Evolutionary conservation across 2,329 filamentous ascomycete species (phyloP).

Genomic region (Claviceps cyperi): DNA sequence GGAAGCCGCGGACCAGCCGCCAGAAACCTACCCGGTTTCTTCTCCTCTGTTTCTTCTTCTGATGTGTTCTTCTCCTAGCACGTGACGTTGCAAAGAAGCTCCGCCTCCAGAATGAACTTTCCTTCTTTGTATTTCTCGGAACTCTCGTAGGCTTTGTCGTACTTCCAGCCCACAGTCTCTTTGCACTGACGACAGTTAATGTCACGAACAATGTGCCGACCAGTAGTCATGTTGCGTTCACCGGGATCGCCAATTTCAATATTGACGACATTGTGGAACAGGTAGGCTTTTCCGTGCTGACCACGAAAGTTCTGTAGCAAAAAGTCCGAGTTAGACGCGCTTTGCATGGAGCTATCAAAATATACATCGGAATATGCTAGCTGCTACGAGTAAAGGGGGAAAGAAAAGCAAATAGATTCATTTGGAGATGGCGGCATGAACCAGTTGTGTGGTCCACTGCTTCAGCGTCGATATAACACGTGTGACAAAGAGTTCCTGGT

Average conservation of each 20-base stretch:
- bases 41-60: background rate
- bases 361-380: background rate
- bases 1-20: background rate
- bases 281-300: slow-evolving; percentile 94
- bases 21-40: background rate
- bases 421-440: no score
- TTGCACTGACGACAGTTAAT: slow-evolving; percentile 85
- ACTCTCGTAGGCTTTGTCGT: slow-evolving; percentile 88
- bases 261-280: slow-evolving; percentile 92
- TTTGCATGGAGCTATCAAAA: no score
- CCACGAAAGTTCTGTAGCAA: slow-evolving; percentile 76
- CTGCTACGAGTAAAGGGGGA: background rate
- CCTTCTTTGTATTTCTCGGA: slow-evolving; percentile 98
- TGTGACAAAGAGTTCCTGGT: background rate
- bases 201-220: slow-evolving; percentile 84
- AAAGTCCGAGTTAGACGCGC: background rate
- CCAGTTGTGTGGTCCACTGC: no score
- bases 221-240: slow-evolving; percentile 97
- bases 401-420: no score
- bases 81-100: slow-evolving; percentile 72
- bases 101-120: slow-evolving; percentile 91
- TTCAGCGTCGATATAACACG: background rate
- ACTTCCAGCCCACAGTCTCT: slow-evolving; percentile 94
- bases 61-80: background rate
- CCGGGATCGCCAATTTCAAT: slow-evolving; percentile 67